A percentile compares a stretch with the other conserved stretches of the same genome.
These are phyloP conservation scores for Desmodesmus armatus DNA, from an alignment of 139 green algal species.

Conservation along the genomic window DNA sequence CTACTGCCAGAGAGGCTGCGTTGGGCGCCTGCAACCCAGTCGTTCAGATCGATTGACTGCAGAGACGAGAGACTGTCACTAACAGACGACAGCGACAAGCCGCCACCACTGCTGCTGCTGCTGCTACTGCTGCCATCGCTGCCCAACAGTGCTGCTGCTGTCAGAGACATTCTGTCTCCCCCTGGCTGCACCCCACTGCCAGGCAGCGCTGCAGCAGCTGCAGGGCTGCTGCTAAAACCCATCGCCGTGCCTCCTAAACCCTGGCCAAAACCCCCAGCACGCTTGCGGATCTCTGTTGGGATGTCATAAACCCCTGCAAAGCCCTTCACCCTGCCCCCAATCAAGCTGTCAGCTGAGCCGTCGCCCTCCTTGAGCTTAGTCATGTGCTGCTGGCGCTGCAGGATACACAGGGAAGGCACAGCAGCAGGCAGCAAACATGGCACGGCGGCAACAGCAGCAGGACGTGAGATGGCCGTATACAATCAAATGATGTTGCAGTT, in stretches of 20 bases:
- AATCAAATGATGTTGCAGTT: background rate
- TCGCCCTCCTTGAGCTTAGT: background rate
- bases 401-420: background rate
- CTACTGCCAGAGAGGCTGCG: background rate
- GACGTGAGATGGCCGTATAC: background rate
- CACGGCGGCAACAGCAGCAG: background rate
- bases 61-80: too few relatives aligned
- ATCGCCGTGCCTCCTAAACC: background rate
- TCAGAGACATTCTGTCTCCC: too few relatives aligned
- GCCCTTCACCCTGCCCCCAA: slow-evolving; percentile 40
- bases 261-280: background rate
- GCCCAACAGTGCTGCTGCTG: slow-evolving; percentile 19
- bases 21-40: too few relatives aligned
- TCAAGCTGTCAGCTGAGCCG: background rate
- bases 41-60: too few relatives aligned
- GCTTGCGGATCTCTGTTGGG: background rate
- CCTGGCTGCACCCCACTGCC: background rate
- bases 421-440: background rate
- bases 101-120: slow-evolving; percentile 3
- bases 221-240: background rate
- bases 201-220: background rate
- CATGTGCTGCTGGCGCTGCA: slow-evolving; percentile 35
- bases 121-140: slow-evolving; percentile 28
- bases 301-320: slow-evolving; percentile 42
- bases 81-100: too few relatives aligned